Conservation (phyloP, 257 asterid genomes). For the Parsonsia alboflavescens region DNA sequence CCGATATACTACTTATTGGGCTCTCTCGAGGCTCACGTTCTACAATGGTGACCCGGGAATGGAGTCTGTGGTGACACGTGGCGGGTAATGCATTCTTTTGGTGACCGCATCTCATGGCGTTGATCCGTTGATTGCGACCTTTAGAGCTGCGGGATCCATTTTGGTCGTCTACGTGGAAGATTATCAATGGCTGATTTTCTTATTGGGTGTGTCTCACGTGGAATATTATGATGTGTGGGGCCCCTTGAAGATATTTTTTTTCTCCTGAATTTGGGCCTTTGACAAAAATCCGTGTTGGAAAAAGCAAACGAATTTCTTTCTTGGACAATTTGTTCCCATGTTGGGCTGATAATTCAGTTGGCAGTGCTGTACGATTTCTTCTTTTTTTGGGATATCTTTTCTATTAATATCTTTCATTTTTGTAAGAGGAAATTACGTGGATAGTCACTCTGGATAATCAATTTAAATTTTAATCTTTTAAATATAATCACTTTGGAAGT, state of each 20-base stretch:
- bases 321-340: not conserved
- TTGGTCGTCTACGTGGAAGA: conserved; percentile 1
- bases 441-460: too few species aligned
- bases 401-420: too few species aligned
- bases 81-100: not conserved
- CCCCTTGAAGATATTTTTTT: not conserved
- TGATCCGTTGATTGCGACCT: conserved; percentile 21
- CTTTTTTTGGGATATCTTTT: too few species aligned
- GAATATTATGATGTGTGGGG: not conserved
- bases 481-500: too few species aligned
- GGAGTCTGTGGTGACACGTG: conserved; percentile 2
- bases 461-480: too few species aligned
- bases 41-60: not conserved
- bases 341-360: not conserved
- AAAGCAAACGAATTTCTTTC: not conserved
- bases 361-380: not conserved
- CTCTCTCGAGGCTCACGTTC: too few species aligned
- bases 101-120: not conserved
- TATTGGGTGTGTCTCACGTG: conserved; percentile 1
- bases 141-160: not conserved
- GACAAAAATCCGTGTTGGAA: not conserved
- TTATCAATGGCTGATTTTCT: not conserved
- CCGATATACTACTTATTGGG: not conserved
- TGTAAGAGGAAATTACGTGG: too few species aligned
- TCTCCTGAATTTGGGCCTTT: conserved; percentile 8